Evolutionary conservation across 495 filamentous ascomycete genomes (phyloP).

Genomic region (Tuber brumale): DNA sequence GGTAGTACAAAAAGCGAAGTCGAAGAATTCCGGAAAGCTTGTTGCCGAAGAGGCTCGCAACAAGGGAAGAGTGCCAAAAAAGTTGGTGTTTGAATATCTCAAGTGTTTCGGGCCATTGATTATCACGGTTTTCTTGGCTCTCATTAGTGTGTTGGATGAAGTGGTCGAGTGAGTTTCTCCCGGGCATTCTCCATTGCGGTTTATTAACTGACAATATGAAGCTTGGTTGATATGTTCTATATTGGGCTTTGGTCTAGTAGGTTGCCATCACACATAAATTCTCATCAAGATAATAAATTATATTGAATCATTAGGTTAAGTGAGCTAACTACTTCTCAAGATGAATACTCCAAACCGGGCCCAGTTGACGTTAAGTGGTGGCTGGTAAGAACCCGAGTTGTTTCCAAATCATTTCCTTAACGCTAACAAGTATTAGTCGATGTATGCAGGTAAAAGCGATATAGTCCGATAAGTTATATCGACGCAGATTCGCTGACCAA

Average conservation of each 20-base stretch:
- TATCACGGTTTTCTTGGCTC: constrained; percentile 11
- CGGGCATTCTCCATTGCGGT: neutral
- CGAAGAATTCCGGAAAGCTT: constrained; percentile 17
- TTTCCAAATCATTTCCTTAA: neutral
- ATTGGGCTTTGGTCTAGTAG: constrained; percentile 36
- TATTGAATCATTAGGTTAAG: constrained; percentile 27
- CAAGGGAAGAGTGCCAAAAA: constrained; percentile 18
- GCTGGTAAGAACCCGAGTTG: neutral
- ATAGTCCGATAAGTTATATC: neutral
- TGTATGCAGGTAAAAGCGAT: constrained; percentile 41
- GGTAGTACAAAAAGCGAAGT: constrained; percentile 3
- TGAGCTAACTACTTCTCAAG: constrained; percentile 17
- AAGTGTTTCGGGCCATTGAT: constrained; percentile 16
- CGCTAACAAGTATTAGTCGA: constrained; percentile 41
- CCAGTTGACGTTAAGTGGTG: neutral
- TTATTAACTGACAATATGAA: constrained; percentile 7
- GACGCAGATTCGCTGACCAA: constrained; percentile 40
- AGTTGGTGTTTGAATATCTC: constrained; percentile 25
- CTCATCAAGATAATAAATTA: neutral
- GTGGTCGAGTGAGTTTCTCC: constrained; percentile 8
- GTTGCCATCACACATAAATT: constrained; percentile 32
- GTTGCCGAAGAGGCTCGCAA: constrained; percentile 26
- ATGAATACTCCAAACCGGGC: constrained; percentile 34
- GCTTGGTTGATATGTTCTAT: constrained; percentile 18
- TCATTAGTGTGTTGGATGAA: constrained; percentile 18